These are phyloP conservation scores for Lagenaria siceraria DNA, from an alignment of 306 rosid genomes.

Conservation along the genomic window DNA sequence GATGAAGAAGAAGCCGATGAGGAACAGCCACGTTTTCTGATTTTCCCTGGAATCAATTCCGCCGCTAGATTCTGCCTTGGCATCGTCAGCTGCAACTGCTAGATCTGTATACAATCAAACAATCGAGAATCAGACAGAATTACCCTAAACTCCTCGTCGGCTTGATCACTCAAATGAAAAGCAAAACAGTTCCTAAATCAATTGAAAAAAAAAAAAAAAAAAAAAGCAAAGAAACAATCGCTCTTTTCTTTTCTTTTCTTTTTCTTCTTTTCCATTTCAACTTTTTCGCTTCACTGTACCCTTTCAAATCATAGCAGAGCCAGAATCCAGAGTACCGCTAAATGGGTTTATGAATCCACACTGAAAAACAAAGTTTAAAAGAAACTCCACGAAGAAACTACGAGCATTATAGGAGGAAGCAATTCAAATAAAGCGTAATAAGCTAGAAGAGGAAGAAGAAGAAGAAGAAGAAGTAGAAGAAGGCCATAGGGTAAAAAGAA, in stretches of 20 bases:
- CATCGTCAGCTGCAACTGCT: slow-evolving; percentile 22
- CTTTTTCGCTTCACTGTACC: not conserved
- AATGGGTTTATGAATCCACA: not conserved
- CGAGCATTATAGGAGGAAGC: slow-evolving; percentile 11
- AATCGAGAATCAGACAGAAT: not conserved
- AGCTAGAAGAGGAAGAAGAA: not conserved
- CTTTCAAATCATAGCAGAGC: slow-evolving; percentile 10
- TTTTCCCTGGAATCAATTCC: slow-evolving; percentile 81
- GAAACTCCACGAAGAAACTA: slow-evolving; percentile 4
- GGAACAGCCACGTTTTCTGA: slow-evolving; percentile 90
- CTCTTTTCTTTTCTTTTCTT: not conserved
- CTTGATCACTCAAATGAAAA: not conserved
- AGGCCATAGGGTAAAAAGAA: not conserved
- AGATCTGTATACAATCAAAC: slow-evolving; percentile 2
- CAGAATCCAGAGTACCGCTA: not conserved
- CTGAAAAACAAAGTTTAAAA: not conserved
- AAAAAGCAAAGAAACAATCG: not conserved
- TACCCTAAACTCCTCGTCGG: not conserved
- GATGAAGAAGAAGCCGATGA: slow-evolving; percentile 90
- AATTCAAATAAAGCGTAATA: slow-evolving; percentile 19
- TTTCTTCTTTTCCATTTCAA: not conserved
- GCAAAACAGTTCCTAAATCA: not conserved
- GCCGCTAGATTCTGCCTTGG: slow-evolving; percentile 47
- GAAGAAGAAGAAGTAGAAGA: slow-evolving; percentile 1
- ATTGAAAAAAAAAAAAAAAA: not conserved